A percentile compares a stretch with the other conserved stretches of the same genome.
These are phyloP conservation scores for Sporisorium iseilematis-ciliati DNA, from an alignment of 1,284 basidiomycete genomes.

Conservation along the genomic window DNA sequence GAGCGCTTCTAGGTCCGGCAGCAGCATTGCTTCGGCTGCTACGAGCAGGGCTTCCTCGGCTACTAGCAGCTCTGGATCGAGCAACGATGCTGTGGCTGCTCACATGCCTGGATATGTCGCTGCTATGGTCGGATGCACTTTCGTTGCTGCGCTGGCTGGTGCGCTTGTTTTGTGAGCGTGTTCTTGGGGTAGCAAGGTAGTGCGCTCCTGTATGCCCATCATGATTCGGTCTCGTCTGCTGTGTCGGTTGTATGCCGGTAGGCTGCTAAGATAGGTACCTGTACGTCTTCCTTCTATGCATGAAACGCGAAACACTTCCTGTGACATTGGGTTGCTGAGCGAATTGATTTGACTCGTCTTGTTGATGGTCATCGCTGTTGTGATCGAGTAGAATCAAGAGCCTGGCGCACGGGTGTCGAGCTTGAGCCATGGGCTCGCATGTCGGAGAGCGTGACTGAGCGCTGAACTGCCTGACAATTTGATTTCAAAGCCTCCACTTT, in stretches of 20 bases:
- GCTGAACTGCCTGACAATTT: background rate
- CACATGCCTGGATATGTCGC: slow-evolving; percentile 14
- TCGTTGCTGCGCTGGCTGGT: slow-evolving; percentile 34
- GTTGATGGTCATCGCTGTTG: background rate
- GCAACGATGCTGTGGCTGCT: slow-evolving; percentile 20
- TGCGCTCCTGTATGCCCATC: background rate
- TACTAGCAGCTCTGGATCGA: slow-evolving; percentile 7
- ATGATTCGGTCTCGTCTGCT: background rate
- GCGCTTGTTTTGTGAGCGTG: slow-evolving; percentile 16
- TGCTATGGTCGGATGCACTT: slow-evolving; percentile 26
- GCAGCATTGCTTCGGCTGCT: slow-evolving; percentile 10
- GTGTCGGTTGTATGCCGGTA: too few species aligned
- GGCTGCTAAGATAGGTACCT: background rate
- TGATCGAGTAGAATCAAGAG: background rate
- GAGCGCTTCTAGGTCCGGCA: slow-evolving; percentile 1
- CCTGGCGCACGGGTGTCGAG: background rate
- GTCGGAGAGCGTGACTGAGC: background rate
- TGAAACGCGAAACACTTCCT: background rate
- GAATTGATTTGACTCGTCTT: background rate
- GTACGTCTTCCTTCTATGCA: background rate
- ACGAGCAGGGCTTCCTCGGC: slow-evolving; percentile 1
- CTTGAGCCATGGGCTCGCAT: background rate
- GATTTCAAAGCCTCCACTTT: slow-evolving; percentile 35
- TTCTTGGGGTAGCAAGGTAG: background rate
- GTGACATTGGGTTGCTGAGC: background rate